phyloP scores from a whole-genome alignment of 2,329 filamentous ascomycete species.

The Atkinsonella hypoxylon region DNA sequence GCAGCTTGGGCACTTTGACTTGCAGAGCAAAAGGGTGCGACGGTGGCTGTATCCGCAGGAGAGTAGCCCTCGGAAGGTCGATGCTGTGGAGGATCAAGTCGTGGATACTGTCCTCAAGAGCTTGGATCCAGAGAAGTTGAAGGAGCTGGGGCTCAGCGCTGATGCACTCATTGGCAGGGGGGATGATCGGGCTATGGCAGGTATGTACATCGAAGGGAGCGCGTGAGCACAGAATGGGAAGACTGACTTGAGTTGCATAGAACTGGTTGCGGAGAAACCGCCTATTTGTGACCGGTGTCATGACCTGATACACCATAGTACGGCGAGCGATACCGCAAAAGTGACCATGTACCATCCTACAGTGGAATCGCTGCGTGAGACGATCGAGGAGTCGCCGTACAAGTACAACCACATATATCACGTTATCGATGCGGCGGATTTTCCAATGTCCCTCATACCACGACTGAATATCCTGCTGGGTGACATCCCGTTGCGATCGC shows the following conservation, averaged over 20 bases:
- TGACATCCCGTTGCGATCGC: constrained; percentile 61
- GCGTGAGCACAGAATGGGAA: background rate
- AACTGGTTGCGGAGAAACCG: constrained; percentile 17
- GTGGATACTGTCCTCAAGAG: constrained; percentile 32
- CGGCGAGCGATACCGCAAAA: constrained; percentile 31
- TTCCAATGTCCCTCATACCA: constrained; percentile 84
- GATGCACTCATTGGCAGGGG: constrained; percentile 20
- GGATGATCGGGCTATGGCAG: background rate
- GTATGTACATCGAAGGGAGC: background rate
- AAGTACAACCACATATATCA: constrained; percentile 93
- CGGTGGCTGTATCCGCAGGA: constrained; percentile 26
- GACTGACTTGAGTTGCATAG: background rate
- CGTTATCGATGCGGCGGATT: constrained; percentile 88
- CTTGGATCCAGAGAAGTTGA: constrained; percentile 29
- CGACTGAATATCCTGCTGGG: constrained; percentile 59
- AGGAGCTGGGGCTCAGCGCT: constrained; percentile 34
- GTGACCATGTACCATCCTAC: constrained; percentile 68
- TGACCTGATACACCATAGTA: constrained; percentile 62
- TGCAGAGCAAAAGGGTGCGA: constrained; percentile 37
- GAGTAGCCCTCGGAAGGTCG: constrained; percentile 8
- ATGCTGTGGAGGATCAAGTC: constrained; percentile 31
- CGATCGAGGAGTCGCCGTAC: constrained; percentile 78
- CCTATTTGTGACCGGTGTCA: constrained; percentile 85
- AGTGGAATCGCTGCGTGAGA: constrained; percentile 68
- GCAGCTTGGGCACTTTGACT: constrained; percentile 44